Conservation (phyloP, 1,284 basidiomycete genomes). For the Porodaedalea pini region DNA sequence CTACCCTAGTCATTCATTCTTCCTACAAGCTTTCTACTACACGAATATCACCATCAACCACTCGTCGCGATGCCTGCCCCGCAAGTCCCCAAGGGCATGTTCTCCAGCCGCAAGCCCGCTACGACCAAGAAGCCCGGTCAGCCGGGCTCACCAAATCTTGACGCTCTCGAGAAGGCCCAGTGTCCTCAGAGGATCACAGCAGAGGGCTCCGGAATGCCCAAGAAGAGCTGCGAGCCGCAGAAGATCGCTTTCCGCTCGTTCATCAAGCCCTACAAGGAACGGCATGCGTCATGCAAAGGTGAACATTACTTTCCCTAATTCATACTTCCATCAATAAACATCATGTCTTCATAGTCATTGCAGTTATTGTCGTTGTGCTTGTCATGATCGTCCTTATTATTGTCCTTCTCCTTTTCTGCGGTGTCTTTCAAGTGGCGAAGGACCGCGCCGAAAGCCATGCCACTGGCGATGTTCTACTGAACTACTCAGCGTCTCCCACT, state of each 20-base stretch:
- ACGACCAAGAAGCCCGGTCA: background rate
- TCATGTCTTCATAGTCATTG: conserved; percentile 5
- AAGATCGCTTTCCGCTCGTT: conserved; percentile 2
- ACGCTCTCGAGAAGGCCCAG: conserved; percentile 1
- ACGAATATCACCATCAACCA: background rate
- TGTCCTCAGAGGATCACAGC: conserved; percentile 3
- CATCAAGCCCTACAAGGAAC: conserved; percentile 7
- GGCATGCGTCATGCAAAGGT: conserved; percentile 3
- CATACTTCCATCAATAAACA: background rate
- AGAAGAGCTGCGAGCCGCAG: conserved; percentile 9
- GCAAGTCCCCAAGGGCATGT: background rate
- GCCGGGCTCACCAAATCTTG: background rate
- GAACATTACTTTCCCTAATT: background rate
- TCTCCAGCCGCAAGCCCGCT: conserved; percentile 1
- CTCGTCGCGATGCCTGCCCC: background rate
- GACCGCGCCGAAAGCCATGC: conserved; percentile 13
- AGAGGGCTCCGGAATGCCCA: conserved; percentile 3
- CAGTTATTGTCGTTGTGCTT: background rate
- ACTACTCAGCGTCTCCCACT: background rate
- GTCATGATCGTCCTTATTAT: conserved; percentile 8
- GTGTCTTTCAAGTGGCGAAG: conserved; percentile 18
- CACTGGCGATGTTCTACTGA: conserved; percentile 3
- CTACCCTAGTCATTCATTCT: background rate
- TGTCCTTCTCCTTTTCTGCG: conserved; percentile 16
- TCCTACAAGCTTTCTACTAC: background rate